Conservation (phyloP, 176 grass and related monocot species). For the Secale cereale region DNA sequence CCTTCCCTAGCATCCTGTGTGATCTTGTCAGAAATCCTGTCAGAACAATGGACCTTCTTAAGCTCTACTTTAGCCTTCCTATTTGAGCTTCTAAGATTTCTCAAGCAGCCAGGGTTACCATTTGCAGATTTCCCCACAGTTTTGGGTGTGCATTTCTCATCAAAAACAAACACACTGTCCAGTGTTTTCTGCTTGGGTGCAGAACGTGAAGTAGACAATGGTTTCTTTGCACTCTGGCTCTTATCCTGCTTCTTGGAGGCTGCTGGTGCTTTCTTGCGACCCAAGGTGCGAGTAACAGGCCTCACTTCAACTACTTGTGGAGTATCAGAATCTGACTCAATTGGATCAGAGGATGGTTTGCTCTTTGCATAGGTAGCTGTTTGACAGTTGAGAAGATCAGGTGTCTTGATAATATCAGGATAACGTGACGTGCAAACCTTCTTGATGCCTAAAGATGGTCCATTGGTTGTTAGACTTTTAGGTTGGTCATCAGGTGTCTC, state of each 20-base stretch:
- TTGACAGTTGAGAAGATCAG: slow-evolving; percentile 40
- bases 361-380: slow-evolving; percentile 44
- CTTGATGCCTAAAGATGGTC: slow-evolving; percentile 44
- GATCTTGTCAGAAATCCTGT: slow-evolving; percentile 48
- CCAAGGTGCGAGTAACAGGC: slow-evolving; percentile 55
- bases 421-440: slow-evolving; percentile 39
- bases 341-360: slow-evolving; percentile 65
- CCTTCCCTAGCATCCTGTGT: slow-evolving; percentile 34
- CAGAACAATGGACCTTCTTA: slow-evolving; percentile 44
- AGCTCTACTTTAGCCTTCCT: slow-evolving; percentile 54
- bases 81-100: slow-evolving; percentile 42
- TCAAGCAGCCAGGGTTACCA: slow-evolving; percentile 37
- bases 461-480: slow-evolving; percentile 43
- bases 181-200: slow-evolving; percentile 45
- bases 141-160: slow-evolving; percentile 42
- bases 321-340: slow-evolving; percentile 82
- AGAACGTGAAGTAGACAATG: slow-evolving; percentile 53
- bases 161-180: slow-evolving; percentile 51
- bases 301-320: slow-evolving; percentile 55
- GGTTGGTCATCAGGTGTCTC: slow-evolving; percentile 21
- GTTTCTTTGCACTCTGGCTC: slow-evolving; percentile 53
- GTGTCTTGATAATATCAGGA: slow-evolving; percentile 52
- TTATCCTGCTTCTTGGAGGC: slow-evolving; percentile 32
- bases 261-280: slow-evolving; percentile 44
- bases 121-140: slow-evolving; percentile 33